A percentile compares a stretch with the other conserved stretches of the same genome.
These are phyloP conservation scores for Buddleja alternifolia DNA, from an alignment of 257 asterid species.

Conservation along the genomic window DNA sequence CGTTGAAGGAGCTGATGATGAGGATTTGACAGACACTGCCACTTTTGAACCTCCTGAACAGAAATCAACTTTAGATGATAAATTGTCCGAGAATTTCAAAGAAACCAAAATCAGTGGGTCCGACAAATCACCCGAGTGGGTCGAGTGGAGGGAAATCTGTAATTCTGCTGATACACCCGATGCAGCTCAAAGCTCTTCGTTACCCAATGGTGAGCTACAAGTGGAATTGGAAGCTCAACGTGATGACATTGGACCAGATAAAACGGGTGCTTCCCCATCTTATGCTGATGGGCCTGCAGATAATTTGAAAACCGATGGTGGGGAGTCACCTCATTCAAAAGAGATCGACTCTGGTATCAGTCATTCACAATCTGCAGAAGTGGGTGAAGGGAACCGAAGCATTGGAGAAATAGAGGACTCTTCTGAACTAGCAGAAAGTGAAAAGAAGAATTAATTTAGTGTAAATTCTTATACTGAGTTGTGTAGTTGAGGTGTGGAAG, in stretches of 20 bases:
- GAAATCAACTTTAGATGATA: constrained; percentile 38
- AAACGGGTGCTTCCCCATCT: constrained; percentile 33
- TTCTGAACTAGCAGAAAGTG: constrained; percentile 25
- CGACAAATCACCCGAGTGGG: constrained; percentile 64
- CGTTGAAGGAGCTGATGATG: constrained; percentile 34
- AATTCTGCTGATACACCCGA: constrained; percentile 38
- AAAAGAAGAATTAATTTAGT: constrained; percentile 32
- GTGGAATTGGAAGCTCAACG: constrained; percentile 34
- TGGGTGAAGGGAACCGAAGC: constrained; percentile 34
- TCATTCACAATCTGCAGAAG: constrained; percentile 34
- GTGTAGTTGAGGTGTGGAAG: constrained; percentile 26
- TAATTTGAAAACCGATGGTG: constrained; percentile 31
- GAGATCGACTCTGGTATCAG: constrained; percentile 28
- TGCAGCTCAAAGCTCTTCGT: constrained; percentile 36
- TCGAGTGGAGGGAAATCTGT: constrained; percentile 60
- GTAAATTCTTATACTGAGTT: constrained; percentile 37
- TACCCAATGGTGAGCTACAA: constrained; percentile 56
- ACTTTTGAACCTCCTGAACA: constrained; percentile 43
- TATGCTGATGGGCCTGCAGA: constrained; percentile 32
- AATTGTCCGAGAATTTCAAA: constrained; percentile 33
- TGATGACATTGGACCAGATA: constrained; percentile 31
- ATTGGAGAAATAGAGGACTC: constrained; percentile 28
- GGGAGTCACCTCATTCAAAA: constrained; percentile 35
- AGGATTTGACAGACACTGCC: constrained; percentile 53
- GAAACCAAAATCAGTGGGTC: constrained; percentile 39